These are phyloP conservation scores for Escovopsis sp. DNA, from an alignment of 2,329 filamentous ascomycete species.

Conservation along the genomic window DNA sequence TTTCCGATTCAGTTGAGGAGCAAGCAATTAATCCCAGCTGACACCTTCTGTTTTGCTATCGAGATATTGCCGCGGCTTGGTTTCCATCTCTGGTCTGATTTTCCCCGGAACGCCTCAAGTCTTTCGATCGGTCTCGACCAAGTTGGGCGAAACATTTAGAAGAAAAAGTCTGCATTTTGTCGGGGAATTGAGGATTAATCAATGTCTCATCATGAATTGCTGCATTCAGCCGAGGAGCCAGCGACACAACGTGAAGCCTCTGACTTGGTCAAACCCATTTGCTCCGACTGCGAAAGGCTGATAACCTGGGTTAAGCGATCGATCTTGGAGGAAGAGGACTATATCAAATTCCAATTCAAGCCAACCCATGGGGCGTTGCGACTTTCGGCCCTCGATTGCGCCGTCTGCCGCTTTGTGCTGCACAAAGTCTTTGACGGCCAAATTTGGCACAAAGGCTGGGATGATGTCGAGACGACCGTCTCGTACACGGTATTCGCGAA, in stretches of 20 bases:
- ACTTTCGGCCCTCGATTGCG: not conserved
- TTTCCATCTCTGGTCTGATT: too few relatives aligned
- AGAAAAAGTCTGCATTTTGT: too few relatives aligned
- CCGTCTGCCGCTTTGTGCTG: not conserved
- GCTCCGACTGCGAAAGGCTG: not conserved
- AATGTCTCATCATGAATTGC: too few relatives aligned
- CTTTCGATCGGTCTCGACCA: too few relatives aligned
- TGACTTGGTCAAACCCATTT: not conserved
- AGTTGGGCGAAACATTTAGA: too few relatives aligned
- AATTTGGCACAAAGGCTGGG: not conserved
- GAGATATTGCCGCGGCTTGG: too few relatives aligned
- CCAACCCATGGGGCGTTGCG: not conserved
- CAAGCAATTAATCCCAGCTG: too few relatives aligned
- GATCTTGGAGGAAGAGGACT: not conserved
- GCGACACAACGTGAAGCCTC: not conserved
- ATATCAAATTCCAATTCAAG: not conserved
- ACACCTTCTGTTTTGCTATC: too few relatives aligned
- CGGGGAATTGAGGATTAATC: too few relatives aligned
- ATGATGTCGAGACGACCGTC: not conserved
- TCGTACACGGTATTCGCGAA: not conserved
- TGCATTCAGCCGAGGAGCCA: too few relatives aligned
- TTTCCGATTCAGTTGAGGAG: too few relatives aligned
- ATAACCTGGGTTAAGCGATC: not conserved
- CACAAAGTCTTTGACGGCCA: not conserved
- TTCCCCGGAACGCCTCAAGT: too few relatives aligned